Conservation (phyloP, 2,329 filamentous ascomycete species). For the Trichoderma koningiopsis region DNA sequence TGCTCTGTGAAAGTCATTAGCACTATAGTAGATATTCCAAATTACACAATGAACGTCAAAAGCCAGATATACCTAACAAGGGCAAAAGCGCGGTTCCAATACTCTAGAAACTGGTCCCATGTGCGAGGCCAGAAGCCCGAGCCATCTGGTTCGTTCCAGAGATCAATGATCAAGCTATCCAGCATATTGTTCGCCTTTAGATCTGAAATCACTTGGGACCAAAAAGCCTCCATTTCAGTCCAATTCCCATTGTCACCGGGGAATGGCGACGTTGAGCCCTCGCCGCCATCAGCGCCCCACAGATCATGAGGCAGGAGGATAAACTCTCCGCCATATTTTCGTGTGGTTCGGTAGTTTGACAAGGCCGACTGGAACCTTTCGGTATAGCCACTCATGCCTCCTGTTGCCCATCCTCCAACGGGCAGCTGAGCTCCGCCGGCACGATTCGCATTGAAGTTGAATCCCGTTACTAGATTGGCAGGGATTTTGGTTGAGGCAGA, state of each 20-base stretch:
- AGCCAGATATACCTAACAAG: too few species aligned
- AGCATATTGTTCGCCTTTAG: slow-evolving; percentile 43
- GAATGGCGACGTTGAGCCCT: slow-evolving; percentile 40
- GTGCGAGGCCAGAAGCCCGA: slow-evolving; percentile 20
- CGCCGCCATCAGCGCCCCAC: slow-evolving; percentile 51
- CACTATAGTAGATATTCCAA: too few species aligned
- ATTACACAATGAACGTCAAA: too few species aligned
- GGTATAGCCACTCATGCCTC: too few species aligned
- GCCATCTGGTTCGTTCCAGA: slow-evolving; percentile 57
- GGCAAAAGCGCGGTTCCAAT: too few species aligned
- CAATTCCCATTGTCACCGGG: slow-evolving; percentile 55
- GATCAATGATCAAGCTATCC: slow-evolving; percentile 47
- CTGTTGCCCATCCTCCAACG: too few species aligned
- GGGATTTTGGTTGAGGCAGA: too few species aligned
- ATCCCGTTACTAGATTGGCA: too few species aligned
- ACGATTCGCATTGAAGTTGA: too few species aligned
- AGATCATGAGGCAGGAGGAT: slow-evolving; percentile 50
- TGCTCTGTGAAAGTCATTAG: too few species aligned
- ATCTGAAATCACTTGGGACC: slow-evolving; percentile 42
- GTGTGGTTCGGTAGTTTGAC: slow-evolving; percentile 47
- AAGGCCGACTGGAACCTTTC: slow-evolving; percentile 43
- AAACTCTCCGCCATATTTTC: slow-evolving; percentile 45
- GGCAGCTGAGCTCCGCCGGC: too few species aligned
- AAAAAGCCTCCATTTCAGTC: slow-evolving; percentile 47
- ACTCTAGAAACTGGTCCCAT: slow-evolving; percentile 10